Conservation (phyloP, 1,284 basidiomycete genomes). For the Entoloma clypeatum region DNA sequence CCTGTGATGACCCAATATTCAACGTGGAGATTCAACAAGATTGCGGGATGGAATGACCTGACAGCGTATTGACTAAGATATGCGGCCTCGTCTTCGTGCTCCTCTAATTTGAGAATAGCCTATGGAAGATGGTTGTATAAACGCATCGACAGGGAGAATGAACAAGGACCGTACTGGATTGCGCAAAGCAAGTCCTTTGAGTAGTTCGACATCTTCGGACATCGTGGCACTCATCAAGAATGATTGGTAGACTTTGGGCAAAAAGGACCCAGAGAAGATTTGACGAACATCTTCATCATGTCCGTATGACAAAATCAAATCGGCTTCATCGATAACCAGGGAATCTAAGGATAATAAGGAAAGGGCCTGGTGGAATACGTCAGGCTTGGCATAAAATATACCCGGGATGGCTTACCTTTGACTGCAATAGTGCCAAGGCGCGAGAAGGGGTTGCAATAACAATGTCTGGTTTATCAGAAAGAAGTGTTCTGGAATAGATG, state of each 20-base stretch:
- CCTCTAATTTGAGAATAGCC: conserved; percentile 85
- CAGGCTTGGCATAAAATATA: not conserved
- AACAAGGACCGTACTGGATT: conserved; percentile 66
- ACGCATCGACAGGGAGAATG: conserved; percentile 27
- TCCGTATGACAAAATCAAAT: conserved; percentile 95
- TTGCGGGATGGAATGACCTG: conserved; percentile 38
- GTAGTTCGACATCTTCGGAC: conserved; percentile 89
- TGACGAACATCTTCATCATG: conserved; percentile 89
- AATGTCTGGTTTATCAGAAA: conserved; percentile 92
- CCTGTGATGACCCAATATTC: conserved; percentile 33
- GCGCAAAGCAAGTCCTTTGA: conserved; percentile 85
- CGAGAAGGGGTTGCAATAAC: conserved; percentile 91
- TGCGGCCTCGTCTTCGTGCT: conserved; percentile 75
- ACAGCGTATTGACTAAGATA: conserved; percentile 87
- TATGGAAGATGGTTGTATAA: conserved; percentile 32
- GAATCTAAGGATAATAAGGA: conserved; percentile 68
- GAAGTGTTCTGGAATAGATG: conserved; percentile 49
- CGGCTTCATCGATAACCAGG: conserved; percentile 97
- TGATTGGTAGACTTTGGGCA: conserved; percentile 90
- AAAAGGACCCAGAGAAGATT: conserved; percentile 72
- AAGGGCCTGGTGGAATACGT: conserved; percentile 43
- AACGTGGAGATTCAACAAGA: not conserved
- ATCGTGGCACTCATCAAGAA: conserved; percentile 98
- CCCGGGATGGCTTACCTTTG: conserved; percentile 48
- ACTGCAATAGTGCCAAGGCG: conserved; percentile 74